Conservation (phyloP, 2,329 filamentous ascomycete genomes). For the Zasmidium angulare region DNA sequence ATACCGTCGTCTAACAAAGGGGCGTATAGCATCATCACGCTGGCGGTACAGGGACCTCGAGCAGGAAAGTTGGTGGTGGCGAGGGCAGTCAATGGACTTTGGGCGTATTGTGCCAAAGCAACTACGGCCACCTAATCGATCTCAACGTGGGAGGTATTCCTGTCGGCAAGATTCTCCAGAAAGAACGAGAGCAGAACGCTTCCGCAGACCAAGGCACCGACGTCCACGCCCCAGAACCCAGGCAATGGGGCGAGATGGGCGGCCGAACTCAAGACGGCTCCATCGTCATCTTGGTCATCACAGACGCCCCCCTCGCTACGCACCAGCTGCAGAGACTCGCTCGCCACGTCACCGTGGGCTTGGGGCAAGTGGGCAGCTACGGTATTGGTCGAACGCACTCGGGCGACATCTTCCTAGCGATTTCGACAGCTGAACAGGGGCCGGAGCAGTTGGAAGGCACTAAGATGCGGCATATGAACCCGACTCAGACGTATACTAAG, state of each 20-base stretch:
- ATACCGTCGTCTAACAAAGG: too few species aligned
- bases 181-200: constrained; percentile 42
- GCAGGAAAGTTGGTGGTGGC: constrained; percentile 56
- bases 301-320: constrained; percentile 61
- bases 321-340: constrained; percentile 59
- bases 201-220: constrained; percentile 16
- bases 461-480: constrained; percentile 34
- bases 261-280: constrained; percentile 58
- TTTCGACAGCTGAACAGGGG: constrained; percentile 55
- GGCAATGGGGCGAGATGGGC: constrained; percentile 33
- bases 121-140: constrained; percentile 60
- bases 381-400: constrained; percentile 57
- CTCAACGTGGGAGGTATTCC: constrained; percentile 62
- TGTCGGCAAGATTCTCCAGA: constrained; percentile 57
- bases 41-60: constrained; percentile 64
- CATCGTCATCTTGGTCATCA: constrained; percentile 61
- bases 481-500: constrained; percentile 43
- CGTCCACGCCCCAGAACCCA: not conserved
- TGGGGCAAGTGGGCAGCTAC: constrained; percentile 61
- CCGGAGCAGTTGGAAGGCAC: constrained; percentile 17
- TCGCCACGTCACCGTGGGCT: constrained; percentile 61
- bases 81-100: constrained; percentile 47
- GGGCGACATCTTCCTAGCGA: constrained; percentile 67
- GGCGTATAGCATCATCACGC: constrained; percentile 59
- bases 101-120: constrained; percentile 63